A percentile compares a stretch with the other conserved stretches of the same genome.
phyloP scores from a whole-genome alignment of 768 basidiomycete genomes.

The Tubosaeta brunneosetosa region DNA sequence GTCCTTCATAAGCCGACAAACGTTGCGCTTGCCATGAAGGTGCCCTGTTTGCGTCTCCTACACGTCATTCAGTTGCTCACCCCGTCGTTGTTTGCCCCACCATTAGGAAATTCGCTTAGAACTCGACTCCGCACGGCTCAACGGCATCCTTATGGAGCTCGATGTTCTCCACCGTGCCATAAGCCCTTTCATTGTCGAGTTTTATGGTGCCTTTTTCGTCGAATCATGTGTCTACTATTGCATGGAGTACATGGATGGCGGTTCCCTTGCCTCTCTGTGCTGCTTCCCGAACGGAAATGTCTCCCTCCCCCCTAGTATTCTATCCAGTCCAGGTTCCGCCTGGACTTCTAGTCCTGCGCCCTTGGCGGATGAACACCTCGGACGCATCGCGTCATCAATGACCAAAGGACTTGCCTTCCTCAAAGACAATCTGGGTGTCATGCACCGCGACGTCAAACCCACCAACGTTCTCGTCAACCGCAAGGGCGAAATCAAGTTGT shows the following conservation, averaged over 20 bases:
- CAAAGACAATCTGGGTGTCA: slow-evolving; percentile 90
- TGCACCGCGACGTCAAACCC: slow-evolving; percentile 85
- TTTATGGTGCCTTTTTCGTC: slow-evolving; percentile 98
- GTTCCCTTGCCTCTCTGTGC: slow-evolving; percentile 76
- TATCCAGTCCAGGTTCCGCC: slow-evolving; percentile 29
- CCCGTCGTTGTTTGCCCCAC: background rate
- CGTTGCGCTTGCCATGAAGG: slow-evolving; percentile 99
- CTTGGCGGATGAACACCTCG: slow-evolving; percentile 74
- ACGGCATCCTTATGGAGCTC: slow-evolving; percentile 97
- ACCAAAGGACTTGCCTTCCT: slow-evolving; percentile 89
- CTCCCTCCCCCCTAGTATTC: slow-evolving; percentile 31
- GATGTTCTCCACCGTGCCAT: slow-evolving; percentile 94
- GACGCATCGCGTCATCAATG: slow-evolving; percentile 76
- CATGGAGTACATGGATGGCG: slow-evolving; percentile 99
- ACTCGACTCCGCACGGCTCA: slow-evolving; percentile 88
- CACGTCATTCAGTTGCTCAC: slow-evolving; percentile 8
- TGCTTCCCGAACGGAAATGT: slow-evolving; percentile 44
- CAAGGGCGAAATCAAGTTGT: slow-evolving; percentile 88
- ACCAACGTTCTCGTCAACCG: slow-evolving; percentile 90
- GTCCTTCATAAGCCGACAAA: slow-evolving; percentile 93
- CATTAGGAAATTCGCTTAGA: slow-evolving; percentile 93
- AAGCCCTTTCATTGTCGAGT: slow-evolving; percentile 91
- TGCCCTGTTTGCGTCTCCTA: slow-evolving; percentile 29
- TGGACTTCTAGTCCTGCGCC: slow-evolving; percentile 34
- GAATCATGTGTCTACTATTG: slow-evolving; percentile 99